Conservation (phyloP, 2,329 filamentous ascomycete species). For the Dactylonectria macrodidyma region DNA sequence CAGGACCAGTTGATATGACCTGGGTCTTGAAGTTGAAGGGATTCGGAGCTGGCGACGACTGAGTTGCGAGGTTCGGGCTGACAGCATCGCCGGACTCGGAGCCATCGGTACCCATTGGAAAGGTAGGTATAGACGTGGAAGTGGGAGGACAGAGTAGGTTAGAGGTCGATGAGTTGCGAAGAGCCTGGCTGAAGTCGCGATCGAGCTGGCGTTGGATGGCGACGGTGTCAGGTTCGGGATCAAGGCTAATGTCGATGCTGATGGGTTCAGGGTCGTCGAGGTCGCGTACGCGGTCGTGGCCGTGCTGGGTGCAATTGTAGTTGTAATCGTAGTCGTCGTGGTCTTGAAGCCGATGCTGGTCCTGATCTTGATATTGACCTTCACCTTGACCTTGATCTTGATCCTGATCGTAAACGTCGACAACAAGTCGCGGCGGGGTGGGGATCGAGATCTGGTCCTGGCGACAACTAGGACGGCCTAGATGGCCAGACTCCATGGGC, state of each 20-base stretch:
- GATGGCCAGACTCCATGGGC: slow-evolving; percentile 34
- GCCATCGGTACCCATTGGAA: slow-evolving; percentile 39
- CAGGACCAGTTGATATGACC: slow-evolving; percentile 79
- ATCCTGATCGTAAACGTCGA: slow-evolving; percentile 37
- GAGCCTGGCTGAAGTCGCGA: slow-evolving; percentile 32
- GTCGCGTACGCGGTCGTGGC: slow-evolving; percentile 15
- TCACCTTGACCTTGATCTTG: slow-evolving; percentile 21
- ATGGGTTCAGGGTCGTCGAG: slow-evolving; percentile 19
- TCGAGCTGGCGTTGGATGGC: slow-evolving; percentile 33
- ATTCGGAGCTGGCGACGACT: slow-evolving; percentile 59
- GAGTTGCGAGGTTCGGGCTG: neutral
- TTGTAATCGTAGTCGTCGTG: slow-evolving; percentile 29
- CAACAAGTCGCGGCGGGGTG: slow-evolving; percentile 46
- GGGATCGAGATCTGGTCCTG: slow-evolving; percentile 36
- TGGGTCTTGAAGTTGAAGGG: slow-evolving; percentile 97
- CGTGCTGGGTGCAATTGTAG: slow-evolving; percentile 32
- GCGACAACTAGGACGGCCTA: slow-evolving; percentile 41
- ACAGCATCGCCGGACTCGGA: slow-evolving; percentile 28
- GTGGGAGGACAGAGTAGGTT: slow-evolving; percentile 40
- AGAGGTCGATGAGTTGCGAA: slow-evolving; percentile 36
- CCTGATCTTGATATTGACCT: slow-evolving; percentile 35
- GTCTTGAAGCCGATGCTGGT: slow-evolving; percentile 11
- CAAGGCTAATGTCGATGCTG: slow-evolving; percentile 29
- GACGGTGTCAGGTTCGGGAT: slow-evolving; percentile 19
- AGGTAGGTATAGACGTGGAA: slow-evolving; percentile 35